Conservation (phyloP, 169 alveolate species). For the Plasmodium adleri region DNA sequence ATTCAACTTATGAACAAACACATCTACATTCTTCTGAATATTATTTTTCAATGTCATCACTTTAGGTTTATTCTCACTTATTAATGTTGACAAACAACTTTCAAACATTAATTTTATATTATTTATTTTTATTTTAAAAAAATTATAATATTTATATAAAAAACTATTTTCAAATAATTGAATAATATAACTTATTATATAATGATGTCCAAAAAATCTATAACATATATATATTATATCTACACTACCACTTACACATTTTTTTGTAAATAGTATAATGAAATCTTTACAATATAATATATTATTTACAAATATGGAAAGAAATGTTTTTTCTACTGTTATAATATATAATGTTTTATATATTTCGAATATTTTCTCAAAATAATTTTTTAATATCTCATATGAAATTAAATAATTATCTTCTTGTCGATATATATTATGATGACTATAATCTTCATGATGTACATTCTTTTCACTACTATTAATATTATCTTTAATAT, state of each 20-base stretch:
- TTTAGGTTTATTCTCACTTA: background rate
- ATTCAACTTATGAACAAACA: slow-evolving; percentile 12
- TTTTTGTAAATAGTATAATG: background rate
- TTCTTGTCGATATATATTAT: background rate
- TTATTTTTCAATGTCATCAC: background rate
- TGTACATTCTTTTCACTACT: slow-evolving; percentile 5
- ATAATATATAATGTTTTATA: slow-evolving; percentile 53
- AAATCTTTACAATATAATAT: slow-evolving; percentile 4
- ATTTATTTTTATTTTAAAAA: slow-evolving; percentile 4
- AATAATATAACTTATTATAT: background rate
- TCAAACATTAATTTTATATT: background rate
- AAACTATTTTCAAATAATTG: background rate
- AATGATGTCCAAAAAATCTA: background rate
- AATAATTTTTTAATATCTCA: slow-evolving; percentile 15
- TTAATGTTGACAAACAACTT: background rate
- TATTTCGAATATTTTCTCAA: slow-evolving; percentile 31
- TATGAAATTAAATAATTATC: slow-evolving; percentile 44
- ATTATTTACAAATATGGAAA: background rate
- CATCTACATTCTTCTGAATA: slow-evolving; percentile 2
- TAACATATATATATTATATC: background rate
- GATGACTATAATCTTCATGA: background rate
- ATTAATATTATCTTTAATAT: background rate
- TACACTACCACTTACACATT: background rate
- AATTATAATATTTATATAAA: background rate
- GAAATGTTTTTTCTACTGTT: slow-evolving; percentile 24